These are phyloP conservation scores for Amesomyces nigricolor DNA, from an alignment of 2,329 filamentous ascomycete genomes.

Conservation along the genomic window DNA sequence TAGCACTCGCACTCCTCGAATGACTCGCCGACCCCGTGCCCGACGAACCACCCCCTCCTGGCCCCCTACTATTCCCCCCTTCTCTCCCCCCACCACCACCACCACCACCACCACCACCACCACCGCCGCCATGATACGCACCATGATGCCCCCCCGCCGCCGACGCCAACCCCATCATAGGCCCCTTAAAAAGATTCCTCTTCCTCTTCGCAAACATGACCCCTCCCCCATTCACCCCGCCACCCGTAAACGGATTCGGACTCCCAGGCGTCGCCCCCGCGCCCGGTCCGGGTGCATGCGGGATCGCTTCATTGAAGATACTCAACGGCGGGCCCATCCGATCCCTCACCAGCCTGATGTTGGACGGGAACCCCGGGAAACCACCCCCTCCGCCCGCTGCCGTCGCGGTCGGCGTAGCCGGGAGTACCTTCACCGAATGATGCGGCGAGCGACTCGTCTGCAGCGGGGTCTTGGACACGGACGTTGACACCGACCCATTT, in stretches of 20 bases:
- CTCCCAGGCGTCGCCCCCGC: slow-evolving; percentile 37
- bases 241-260: slow-evolving; percentile 43
- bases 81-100: slow-evolving; percentile 35
- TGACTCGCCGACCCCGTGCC: slow-evolving; percentile 36
- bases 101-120: slow-evolving; percentile 28
- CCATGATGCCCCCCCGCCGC: not conserved
- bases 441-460: slow-evolving; percentile 70
- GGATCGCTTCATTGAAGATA: slow-evolving; percentile 55
- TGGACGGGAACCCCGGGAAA: slow-evolving; percentile 61
- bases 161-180: slow-evolving; percentile 51
- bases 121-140: slow-evolving; percentile 33
- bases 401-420: slow-evolving; percentile 69
- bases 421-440: slow-evolving; percentile 89
- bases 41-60: not conserved
- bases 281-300: slow-evolving; percentile 27
- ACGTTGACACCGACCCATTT: slow-evolving; percentile 63
- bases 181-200: slow-evolving; percentile 76
- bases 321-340: slow-evolving; percentile 44
- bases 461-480: slow-evolving; percentile 61
- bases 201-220: slow-evolving; percentile 78
- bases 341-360: slow-evolving; percentile 73
- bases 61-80: slow-evolving; percentile 26
- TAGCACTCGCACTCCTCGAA: slow-evolving; percentile 57
- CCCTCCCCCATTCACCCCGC: slow-evolving; percentile 27
- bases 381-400: slow-evolving; percentile 28